Conservation (phyloP, 2,329 filamentous ascomycete species). For the Cadophora luteo-olivacea region DNA sequence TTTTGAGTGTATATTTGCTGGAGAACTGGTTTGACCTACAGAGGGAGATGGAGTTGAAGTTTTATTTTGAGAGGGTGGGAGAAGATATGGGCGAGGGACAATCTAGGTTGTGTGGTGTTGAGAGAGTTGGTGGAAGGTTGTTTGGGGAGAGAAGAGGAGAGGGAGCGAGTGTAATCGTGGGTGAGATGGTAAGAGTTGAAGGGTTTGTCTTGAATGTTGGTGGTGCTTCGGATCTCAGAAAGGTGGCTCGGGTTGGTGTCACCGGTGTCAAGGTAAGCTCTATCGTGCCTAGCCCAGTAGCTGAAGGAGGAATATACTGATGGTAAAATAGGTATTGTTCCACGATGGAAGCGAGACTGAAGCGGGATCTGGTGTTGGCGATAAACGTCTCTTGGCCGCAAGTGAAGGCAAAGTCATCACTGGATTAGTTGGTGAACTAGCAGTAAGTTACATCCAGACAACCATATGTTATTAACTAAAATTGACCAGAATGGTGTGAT, state of each 20-base stretch:
- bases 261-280: constrained; percentile 22
- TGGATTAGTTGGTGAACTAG: constrained; percentile 23
- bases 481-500: constrained; percentile 24
- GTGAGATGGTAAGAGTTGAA: neutral
- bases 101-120: constrained; percentile 21
- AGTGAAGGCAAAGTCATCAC: constrained; percentile 19
- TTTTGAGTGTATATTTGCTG: constrained; percentile 17
- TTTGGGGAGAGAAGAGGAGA: constrained; percentile 13
- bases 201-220: constrained; percentile 23
- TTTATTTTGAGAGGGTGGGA: constrained; percentile 20
- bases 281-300: neutral
- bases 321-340: constrained; percentile 7
- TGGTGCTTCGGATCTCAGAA: constrained; percentile 10
- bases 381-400: constrained; percentile 21
- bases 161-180: neutral
- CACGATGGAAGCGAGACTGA: constrained; percentile 17
- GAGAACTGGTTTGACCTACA: constrained; percentile 20
- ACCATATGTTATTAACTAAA: neutral
- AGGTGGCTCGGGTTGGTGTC: constrained; percentile 23
- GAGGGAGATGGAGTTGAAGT: constrained; percentile 12
- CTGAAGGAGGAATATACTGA: neutral
- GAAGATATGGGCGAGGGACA: neutral
- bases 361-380: constrained; percentile 17
- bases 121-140: neutral
- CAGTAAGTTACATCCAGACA: neutral